Base-by-base conservation (phyloP, 2,329 filamentous ascomycete genomes). In the Hypomyces perniciosus region DNA sequence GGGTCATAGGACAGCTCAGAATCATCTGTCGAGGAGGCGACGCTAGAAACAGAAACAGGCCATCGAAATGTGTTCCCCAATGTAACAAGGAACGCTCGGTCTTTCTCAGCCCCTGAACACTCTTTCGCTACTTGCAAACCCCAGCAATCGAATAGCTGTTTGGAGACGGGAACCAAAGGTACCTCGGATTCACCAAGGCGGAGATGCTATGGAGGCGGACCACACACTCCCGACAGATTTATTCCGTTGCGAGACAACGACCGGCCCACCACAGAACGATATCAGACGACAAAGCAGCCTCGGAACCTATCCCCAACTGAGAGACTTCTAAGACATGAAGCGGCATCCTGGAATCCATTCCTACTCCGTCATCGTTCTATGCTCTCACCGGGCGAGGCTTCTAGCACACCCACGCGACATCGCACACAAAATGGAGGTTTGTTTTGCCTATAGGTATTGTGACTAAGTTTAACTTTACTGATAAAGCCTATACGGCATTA, bases 171-270 rank as follows among this genome's bases (percentile, higher is more conserved):
- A 7, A 10, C 13, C 37, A 12, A 35, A 30, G 27, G 44, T 8
- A 5, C 2, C 8, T 9, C 35, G 26, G 30, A 34, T 29, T 34
- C 41, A 13, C 27, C 35, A 31, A 44, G 13, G 28, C 33, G 35
- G 41, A 51, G 29, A 51, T 47, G 34, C 20, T 20, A 35, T 26
- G 35, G 46, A 31, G 46, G 47, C 26, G 54, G 55, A 13, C 46
- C 51, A 8, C 61, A 59, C 7, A 53, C 53, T 5, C 65, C 71
- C 3, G 77, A 82, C 56, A 74, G 79, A 43, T 82, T 80, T 56
- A 67, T 82, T 4, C 74, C 78, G 9, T 62, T 62, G 7, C 67
- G 76, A 52, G 65, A 72, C 34, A 54, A 59, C 10, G 53, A 55
- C 1, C 62, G 66, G 13, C 61, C 71, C 1, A 61, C 64, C 2